These are phyloP conservation scores for Cordyceps sp. DNA, from an alignment of 2,329 filamentous ascomycete species.

Conservation along the genomic window DNA sequence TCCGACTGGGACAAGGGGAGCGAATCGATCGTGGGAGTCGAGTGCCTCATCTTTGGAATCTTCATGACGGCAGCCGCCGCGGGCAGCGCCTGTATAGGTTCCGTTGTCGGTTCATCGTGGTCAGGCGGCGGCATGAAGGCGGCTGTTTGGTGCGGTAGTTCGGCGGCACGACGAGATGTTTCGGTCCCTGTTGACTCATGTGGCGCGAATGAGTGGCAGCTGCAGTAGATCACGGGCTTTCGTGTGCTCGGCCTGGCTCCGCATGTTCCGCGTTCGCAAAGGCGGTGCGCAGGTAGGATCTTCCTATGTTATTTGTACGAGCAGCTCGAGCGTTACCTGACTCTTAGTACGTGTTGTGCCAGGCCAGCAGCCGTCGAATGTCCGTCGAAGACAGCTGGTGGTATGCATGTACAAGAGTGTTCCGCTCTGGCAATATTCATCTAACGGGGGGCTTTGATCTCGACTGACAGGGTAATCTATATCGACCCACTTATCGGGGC, in stretches of 20 bases:
- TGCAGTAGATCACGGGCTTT: neutral
- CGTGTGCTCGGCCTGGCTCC: neutral
- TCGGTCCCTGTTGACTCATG: slow-evolving; percentile 6
- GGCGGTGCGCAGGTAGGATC: no score
- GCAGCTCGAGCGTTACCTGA: no score
- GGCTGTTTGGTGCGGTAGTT: slow-evolving; percentile 7
- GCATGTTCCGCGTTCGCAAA: slow-evolving; percentile 1
- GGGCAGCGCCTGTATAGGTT: slow-evolving; percentile 54
- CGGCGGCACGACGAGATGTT: neutral
- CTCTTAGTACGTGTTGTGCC: no score
- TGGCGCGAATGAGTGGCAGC: neutral
- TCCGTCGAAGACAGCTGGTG: no score
- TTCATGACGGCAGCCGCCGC: slow-evolving; percentile 43
- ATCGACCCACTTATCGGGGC: no score
- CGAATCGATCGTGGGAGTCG: slow-evolving; percentile 31
- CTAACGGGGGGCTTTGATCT: no score
- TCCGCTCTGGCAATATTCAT: no score
- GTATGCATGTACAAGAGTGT: no score
- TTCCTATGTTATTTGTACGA: no score
- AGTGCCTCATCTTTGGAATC: slow-evolving; percentile 44
- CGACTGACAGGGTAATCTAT: no score
- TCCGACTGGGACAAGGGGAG: slow-evolving; percentile 33
- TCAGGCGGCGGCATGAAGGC: slow-evolving; percentile 51
- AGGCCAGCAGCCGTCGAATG: no score
- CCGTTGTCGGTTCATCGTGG: slow-evolving; percentile 45